These are phyloP conservation scores for Batrachochytrium dendrobatidis DNA, from an alignment of 371 early-diverging fungal species.

Conservation along the genomic window DNA sequence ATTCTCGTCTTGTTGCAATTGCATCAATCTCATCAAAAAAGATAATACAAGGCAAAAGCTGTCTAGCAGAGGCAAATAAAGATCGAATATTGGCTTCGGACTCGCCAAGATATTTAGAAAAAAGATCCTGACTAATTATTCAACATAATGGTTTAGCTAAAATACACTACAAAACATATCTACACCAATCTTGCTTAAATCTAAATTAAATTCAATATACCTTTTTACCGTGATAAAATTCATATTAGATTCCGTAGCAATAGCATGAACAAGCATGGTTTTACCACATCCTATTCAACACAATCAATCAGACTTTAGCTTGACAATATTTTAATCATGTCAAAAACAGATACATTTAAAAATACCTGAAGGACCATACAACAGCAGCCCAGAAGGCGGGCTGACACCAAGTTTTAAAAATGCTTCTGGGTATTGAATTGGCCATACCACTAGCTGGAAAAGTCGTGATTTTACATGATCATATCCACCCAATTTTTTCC, in stretches of 20 bases:
- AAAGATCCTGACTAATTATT: conserved; percentile 62
- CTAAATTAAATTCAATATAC: conserved; percentile 40
- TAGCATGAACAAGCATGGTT: conserved; percentile 66
- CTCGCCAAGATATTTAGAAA: conserved; percentile 86
- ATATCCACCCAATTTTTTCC: conserved; percentile 56
- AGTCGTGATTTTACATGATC: conserved; percentile 58
- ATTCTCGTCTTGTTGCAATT: conserved; percentile 69
- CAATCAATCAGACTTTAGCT: not conserved
- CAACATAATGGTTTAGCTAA: conserved; percentile 47
- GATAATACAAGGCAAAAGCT: conserved; percentile 76
- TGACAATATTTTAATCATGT: not conserved
- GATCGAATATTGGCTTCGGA: conserved; percentile 73
- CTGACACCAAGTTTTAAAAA: conserved; percentile 60
- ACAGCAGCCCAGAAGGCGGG: conserved; percentile 70
- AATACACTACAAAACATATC: not conserved
- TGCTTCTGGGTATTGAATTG: conserved; percentile 52
- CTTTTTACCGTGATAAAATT: conserved; percentile 73
- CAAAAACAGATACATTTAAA: not conserved
- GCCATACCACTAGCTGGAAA: conserved; percentile 63
- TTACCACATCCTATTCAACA: conserved; percentile 69
- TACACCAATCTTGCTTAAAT: not conserved
- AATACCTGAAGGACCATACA: conserved; percentile 80
- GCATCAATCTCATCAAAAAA: conserved; percentile 90
- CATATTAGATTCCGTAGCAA: conserved; percentile 60
- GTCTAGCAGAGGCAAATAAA: conserved; percentile 77